Base-by-base conservation (phyloP, 805 yeast species). In the Kockiozyma suomiensis region DNA sequence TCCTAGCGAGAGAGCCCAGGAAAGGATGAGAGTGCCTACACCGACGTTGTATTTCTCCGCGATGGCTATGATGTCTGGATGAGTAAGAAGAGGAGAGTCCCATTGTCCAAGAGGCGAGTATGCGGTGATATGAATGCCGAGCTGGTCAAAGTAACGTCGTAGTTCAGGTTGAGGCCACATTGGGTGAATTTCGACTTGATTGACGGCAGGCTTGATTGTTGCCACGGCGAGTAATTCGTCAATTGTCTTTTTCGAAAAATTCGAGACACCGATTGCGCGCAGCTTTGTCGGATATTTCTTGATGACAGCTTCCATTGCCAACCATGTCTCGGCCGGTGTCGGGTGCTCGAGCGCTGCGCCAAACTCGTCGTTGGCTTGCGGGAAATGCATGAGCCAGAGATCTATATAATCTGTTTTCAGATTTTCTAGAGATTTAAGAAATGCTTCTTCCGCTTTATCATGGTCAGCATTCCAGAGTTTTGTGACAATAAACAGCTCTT, bases 361-460 rank as follows among this genome's bases (percentile, higher is more conserved):
- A 10, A 19, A 45, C 7, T 26, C 73, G 62, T 71, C 42, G 13
- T 81, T 72, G 15, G 86, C 76, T 42, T 82, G 81, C 4, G 96
- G 96, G 94, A 94, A 90, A 74, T 90, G 96, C 72, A 89, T 81
- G 70, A 90, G 78, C 70, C 85, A 84, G 43, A 89, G 76, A 71
- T 90, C 96, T 54, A 90, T 86, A 69, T 90, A 90, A 49, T 86
- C 93, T 66, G 87, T 70, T 0, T 85, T 85, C 61, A 89, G 77
- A 69, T 85, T 82, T 65, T 78, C 67, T 68, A 89, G 77, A 3
- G 92, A 85, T 48, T 74, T 75, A 13, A 82, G 79, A 38, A 88
- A 73, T 4, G 87, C 88, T 19, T 70, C 75, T 33, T 70, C 81
- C 12, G 85, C 85, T 28, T 72, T 60, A 41, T 66, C 66, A 53